Evolutionary conservation across 176 grass and related monocot species (phyloP), one percentile per base, ranked within the genome.

Genomic region (Eragrostis curvula): DNA sequence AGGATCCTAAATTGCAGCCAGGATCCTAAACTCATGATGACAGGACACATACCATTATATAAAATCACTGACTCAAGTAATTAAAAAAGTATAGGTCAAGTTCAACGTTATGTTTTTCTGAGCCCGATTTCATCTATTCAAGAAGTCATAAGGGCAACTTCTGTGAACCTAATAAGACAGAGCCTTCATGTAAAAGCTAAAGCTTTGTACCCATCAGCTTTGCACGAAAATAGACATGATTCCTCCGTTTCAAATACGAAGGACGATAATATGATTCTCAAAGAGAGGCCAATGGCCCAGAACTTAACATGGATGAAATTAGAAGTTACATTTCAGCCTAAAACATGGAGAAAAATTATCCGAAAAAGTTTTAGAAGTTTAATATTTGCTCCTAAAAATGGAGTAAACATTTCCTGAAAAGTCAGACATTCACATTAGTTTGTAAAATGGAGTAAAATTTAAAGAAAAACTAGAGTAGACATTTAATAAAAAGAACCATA

Each of bases 1-100:
- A n/a, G n/a, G n/a, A n/a, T n/a, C n/a, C 39, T 89, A 66, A 72
- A 78, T 30, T n/a, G 12, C 66, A 82, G 55, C n/a, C 68, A 73
- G 58, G 8, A 66, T 78, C 49, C 67, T 67, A 82, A 78, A 86
- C 14, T 83, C 81, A 73, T 82, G 23, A 12, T 5, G 17, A 72
- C 78, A 73, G 71, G 45, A 23, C 27, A 47, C 55, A 57, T 17
- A 43, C 40, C 49, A 59, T 11, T 11, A 59, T 66, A 73, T 71
- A 41, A 77, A 81, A 77, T 57, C 29, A 40, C 48, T 49, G 47
- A 78, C 62, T 74, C n/a, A 66, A 67, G 9, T 49, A 75, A 44
- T 30, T 55, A 85, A 78, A 43, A 20, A 67, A 29, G 51, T 59
- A 52, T 30, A 3, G 72, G 77, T 66, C 48, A 83, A 61, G 72